Evolutionary conservation across 2,329 filamentous ascomycete genomes (phyloP), one percentile per base, ranked within the genome.

Genomic region (Calonectria pteridis): DNA sequence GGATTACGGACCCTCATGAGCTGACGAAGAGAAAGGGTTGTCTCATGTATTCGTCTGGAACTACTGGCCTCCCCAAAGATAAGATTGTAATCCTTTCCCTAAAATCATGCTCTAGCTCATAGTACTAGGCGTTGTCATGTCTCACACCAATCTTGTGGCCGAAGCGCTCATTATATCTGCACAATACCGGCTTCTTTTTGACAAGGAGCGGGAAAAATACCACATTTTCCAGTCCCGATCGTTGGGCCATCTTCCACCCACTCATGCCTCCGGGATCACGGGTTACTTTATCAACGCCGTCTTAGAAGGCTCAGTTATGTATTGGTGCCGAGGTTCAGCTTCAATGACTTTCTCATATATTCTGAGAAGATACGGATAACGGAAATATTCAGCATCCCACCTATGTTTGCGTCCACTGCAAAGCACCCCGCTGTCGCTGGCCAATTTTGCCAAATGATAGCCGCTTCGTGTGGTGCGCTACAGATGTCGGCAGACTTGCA

Each of bases 291-390:
- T 87, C 49, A 83, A 84, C 50, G 77, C 80, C 0, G 77, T 82
- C 6, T 88, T 86, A 69, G 80, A 85, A 49, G 88, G 86, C 35
- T 85, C 86, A 3, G 81, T 84, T 0, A 85, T 89, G 2, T 93
- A 91, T 84, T 93, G 91, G 91, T 93, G 91, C 84, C 86, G 4
- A 86, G 84, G 46, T 93, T 93, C 80, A 87, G 90, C 73, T 90
- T 91, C 73, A 79, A 81, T 1, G 83, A 87, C 40, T 92, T 93
- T 78, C 84, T 92, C 67, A 81, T 84, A 46, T 88, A 91, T 80
- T 86, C 84, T 76, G 85, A 85, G 51, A 84, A 85, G 62, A 87
- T 89, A 78, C 81, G 82, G 16, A 86, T 91, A 73, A 91, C 89
- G 0, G 84, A 81, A 65, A 88, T 92, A 78, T 89, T 91, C 80